Percentiles rank a stretch among this genome's conserved stretches.
Conservation (phyloP, 2,329 filamentous ascomycete genomes). For the Pyrenophora teres region DNA sequence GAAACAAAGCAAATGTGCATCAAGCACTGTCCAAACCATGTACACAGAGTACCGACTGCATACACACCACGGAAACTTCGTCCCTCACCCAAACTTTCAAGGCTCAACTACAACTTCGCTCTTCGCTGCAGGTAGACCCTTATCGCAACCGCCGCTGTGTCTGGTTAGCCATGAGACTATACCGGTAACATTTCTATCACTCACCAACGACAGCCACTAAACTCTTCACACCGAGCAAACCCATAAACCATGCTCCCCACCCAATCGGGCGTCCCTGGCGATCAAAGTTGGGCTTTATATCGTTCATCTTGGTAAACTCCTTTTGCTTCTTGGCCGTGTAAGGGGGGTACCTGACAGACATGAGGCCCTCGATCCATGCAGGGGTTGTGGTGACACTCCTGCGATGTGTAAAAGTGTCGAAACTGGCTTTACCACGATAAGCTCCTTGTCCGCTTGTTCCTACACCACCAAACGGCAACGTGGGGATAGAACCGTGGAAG, state of each 20-base stretch:
- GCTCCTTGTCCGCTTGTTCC: slow-evolving; percentile 76
- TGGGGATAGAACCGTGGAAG: slow-evolving; percentile 72
- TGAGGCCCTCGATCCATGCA: slow-evolving; percentile 67
- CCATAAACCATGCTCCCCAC: slow-evolving; percentile 42
- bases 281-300: slow-evolving; percentile 64
- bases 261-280: slow-evolving; percentile 54
- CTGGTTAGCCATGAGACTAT: background rate
- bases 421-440: slow-evolving; percentile 77
- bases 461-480: slow-evolving; percentile 80
- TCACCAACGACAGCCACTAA: slow-evolving; percentile 40
- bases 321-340: slow-evolving; percentile 60
- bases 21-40: too few species aligned
- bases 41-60: too few species aligned
- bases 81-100: background rate
- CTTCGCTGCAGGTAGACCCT: slow-evolving; percentile 10
- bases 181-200: slow-evolving; percentile 12
- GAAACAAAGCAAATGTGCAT: too few species aligned
- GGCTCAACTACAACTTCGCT: slow-evolving; percentile 2
- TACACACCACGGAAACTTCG: too few species aligned
- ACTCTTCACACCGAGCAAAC: slow-evolving; percentile 37
- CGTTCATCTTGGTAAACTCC: slow-evolving; percentile 56
- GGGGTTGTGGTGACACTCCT: slow-evolving; percentile 66
- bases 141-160: slow-evolving; percentile 8
- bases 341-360: slow-evolving; percentile 70
- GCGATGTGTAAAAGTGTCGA: slow-evolving; percentile 70